Conservation (phyloP, 140 eudicot species). For the Senecio squalidus region DNA sequence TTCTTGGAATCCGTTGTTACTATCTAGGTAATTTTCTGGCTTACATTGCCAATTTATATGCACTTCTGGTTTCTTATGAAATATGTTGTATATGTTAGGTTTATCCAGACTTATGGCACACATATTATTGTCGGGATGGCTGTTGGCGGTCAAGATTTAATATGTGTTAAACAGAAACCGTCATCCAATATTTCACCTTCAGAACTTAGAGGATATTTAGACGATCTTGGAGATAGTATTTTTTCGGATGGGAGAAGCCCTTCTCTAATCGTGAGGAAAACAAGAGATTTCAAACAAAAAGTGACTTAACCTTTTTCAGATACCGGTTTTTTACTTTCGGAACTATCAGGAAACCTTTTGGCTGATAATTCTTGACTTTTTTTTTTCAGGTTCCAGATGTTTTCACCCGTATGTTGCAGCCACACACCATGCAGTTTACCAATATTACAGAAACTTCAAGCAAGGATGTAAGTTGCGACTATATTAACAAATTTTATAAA, state of each 20-base stretch:
- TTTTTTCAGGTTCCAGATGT: conserved; percentile 81
- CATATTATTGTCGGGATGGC: conserved; percentile 90
- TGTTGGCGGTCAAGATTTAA: conserved; percentile 94
- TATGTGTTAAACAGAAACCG: conserved; percentile 76
- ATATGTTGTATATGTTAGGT: conserved; percentile 41
- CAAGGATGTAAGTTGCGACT: conserved; percentile 68
- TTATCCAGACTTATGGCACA: conserved; percentile 86
- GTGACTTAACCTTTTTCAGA: conserved; percentile 22
- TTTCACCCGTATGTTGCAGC: conserved; percentile 77
- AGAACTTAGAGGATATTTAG: conserved; percentile 71
- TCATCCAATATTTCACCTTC: conserved; percentile 70
- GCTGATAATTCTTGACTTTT: not conserved
- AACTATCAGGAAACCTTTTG: not conserved
- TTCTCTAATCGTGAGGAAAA: conserved; percentile 53
- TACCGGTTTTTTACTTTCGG: not conserved
- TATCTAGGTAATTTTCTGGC: conserved; percentile 54
- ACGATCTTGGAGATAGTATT: conserved; percentile 82
- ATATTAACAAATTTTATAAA: not conserved
- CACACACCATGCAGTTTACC: conserved; percentile 76
- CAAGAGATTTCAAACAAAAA: conserved; percentile 52
- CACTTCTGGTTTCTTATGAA: not conserved
- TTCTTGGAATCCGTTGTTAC: conserved; percentile 74
- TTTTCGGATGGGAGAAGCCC: conserved; percentile 77
- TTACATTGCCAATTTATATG: not conserved
- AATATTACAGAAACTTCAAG: conserved; percentile 84